Evolutionary conservation across 208 protist genomes (phyloP).

Genomic region (Crithidia mellificae): DNA sequence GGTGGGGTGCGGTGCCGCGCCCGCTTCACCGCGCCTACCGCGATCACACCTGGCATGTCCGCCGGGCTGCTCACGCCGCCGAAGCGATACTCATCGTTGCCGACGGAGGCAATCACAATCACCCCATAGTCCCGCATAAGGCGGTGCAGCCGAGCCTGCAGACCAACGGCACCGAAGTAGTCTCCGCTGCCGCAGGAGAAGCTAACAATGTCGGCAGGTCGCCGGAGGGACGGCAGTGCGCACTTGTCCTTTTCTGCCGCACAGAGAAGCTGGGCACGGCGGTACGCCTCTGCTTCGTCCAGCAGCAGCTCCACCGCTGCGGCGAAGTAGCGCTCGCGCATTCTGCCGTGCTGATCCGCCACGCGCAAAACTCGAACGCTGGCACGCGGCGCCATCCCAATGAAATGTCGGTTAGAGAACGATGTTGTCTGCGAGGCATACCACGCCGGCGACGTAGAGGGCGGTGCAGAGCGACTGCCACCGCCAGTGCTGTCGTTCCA

Average conservation of each 20-base stretch:
- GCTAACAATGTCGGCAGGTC: constrained; percentile 87
- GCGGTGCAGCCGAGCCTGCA: constrained; percentile 42
- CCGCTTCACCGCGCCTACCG: constrained; percentile 81
- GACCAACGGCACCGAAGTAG: constrained; percentile 81
- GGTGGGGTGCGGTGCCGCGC: background rate
- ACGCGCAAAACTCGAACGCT: constrained; percentile 93
- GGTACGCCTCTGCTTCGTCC: constrained; percentile 15
- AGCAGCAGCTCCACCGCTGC: constrained; percentile 82
- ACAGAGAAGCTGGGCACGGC: too few species aligned
- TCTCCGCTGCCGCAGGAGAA: constrained; percentile 97
- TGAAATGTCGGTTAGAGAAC: background rate
- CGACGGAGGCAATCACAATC: constrained; percentile 95
- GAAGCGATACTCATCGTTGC: constrained; percentile 96
- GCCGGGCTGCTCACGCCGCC: constrained; percentile 97
- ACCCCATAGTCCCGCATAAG: constrained; percentile 89
- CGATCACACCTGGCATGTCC: constrained; percentile 95
- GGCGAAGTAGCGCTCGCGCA: constrained; percentile 94
- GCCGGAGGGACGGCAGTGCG: background rate
- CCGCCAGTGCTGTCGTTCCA: too few species aligned
- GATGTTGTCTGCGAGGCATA: background rate
- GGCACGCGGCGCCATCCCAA: constrained; percentile 39
- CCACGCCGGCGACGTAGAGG: too few species aligned
- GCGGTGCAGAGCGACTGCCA: too few species aligned
- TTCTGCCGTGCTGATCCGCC: constrained; percentile 87
- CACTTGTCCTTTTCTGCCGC: too few species aligned